Conservation (phyloP, 2,329 filamentous ascomycete genomes). For the Monilinia fructigena region DNA sequence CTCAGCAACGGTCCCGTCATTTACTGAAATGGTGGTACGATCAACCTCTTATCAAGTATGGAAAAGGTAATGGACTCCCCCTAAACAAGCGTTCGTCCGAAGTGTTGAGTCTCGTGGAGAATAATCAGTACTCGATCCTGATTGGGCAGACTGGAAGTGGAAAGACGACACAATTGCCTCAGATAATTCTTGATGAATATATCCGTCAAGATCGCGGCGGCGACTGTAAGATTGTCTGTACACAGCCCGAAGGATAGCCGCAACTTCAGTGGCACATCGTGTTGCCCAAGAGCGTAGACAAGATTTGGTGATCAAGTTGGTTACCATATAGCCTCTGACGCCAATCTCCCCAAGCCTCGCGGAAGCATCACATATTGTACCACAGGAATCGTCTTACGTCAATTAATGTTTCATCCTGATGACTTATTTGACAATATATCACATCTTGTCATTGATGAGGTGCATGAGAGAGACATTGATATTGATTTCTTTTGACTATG, state of each 20-base stretch:
- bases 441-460: conserved; percentile 91
- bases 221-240: conserved; percentile 85
- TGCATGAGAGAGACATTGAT: conserved; percentile 88
- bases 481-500: conserved; percentile 91
- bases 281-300: conserved; percentile 87
- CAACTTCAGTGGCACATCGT: conserved; percentile 84
- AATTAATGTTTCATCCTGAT: conserved; percentile 74
- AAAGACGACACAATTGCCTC: conserved; percentile 93
- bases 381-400: conserved; percentile 82
- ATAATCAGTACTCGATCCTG: conserved; percentile 86
- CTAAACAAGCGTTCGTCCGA: conserved; percentile 83
- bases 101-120: conserved; percentile 76
- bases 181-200: conserved; percentile 88
- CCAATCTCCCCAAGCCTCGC: conserved; percentile 61
- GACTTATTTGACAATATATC: conserved; percentile 84
- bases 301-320: conserved; percentile 77
- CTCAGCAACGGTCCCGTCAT: background rate
- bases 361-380: conserved; percentile 87
- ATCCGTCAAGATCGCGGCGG: conserved; percentile 71
- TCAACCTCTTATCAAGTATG: background rate
- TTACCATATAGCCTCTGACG: conserved; percentile 84
- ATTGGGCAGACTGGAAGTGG: conserved; percentile 93
- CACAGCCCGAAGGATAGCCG: conserved; percentile 89
- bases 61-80: conserved; percentile 52
- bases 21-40: background rate